These are phyloP conservation scores for Mycena kentingensis DNA, from an alignment of 768 basidiomycete genomes.

Conservation along the genomic window DNA sequence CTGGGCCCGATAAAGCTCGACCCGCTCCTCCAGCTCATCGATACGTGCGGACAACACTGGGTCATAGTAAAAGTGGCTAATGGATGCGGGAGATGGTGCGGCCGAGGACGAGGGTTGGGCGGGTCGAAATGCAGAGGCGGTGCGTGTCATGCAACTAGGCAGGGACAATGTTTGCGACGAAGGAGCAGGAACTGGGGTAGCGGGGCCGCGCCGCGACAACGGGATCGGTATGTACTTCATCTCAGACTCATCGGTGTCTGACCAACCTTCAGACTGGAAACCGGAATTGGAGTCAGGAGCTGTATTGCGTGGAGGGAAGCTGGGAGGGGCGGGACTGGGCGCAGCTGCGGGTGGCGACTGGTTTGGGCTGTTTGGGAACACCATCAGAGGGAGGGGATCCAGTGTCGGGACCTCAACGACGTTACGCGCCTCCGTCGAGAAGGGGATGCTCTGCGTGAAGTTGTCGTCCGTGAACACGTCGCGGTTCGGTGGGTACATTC, in stretches of 20 bases:
- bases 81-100: neutral
- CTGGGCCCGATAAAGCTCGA: neutral
- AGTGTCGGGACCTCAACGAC: neutral
- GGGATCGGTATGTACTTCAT: too few relatives aligned
- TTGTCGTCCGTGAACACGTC: neutral
- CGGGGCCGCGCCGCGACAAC: too few relatives aligned
- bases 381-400: neutral
- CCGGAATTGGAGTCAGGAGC: neutral
- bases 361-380: neutral
- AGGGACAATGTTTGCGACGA: neutral
- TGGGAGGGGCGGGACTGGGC: too few relatives aligned
- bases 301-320: too few relatives aligned
- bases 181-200: neutral
- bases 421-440: neutral
- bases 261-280: neutral
- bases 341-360: neutral
- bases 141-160: neutral
- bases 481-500: neutral
- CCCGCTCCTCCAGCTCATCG: neutral
- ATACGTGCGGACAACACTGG: neutral
- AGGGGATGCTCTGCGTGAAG: neutral
- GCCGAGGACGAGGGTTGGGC: neutral
- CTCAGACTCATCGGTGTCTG: neutral
- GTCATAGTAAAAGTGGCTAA: neutral
- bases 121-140: too few relatives aligned